Evolutionary conservation across 768 basidiomycete genomes (phyloP).

Genomic region (Neoboletus magnificus): DNA sequence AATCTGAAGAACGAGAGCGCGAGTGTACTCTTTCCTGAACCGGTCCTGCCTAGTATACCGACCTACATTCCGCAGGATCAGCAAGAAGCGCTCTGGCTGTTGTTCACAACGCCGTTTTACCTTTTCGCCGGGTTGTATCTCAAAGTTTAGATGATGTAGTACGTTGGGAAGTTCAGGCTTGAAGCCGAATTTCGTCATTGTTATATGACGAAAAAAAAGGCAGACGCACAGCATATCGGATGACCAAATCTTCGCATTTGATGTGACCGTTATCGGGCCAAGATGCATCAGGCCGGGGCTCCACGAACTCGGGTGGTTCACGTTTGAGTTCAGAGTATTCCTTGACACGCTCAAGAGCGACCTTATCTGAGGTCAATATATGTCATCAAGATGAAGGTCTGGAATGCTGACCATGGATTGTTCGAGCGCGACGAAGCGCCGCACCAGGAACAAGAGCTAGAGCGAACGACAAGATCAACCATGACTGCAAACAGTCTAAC

Average conservation of each 20-base stretch:
- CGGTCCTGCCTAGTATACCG: constrained; percentile 67
- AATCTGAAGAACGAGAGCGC: constrained; percentile 87
- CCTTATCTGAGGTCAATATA: constrained; percentile 38
- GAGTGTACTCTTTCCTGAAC: constrained; percentile 77
- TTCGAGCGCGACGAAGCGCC: constrained; percentile 83
- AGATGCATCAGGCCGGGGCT: constrained; percentile 73
- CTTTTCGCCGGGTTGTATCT: constrained; percentile 73
- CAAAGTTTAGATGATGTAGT: constrained; percentile 74
- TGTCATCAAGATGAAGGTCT: not conserved
- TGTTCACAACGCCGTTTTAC: constrained; percentile 30
- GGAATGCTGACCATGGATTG: constrained; percentile 76
- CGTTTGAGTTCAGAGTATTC: constrained; percentile 79
- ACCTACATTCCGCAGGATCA: constrained; percentile 37
- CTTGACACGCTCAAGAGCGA: constrained; percentile 85
- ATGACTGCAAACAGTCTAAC: not conserved
- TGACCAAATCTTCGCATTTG: constrained; percentile 68
- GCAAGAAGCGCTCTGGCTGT: not conserved
- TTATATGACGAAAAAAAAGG: constrained; percentile 7
- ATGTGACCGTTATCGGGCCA: constrained; percentile 79
- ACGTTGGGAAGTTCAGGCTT: constrained; percentile 87
- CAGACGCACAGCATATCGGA: constrained; percentile 67
- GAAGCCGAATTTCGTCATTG: not conserved
- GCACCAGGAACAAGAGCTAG: constrained; percentile 64
- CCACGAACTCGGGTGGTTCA: constrained; percentile 81
- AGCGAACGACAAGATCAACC: constrained; percentile 17